Evolutionary conservation across 2,329 filamentous ascomycete genomes (phyloP).

Genomic region (Beauveria asiatica): DNA sequence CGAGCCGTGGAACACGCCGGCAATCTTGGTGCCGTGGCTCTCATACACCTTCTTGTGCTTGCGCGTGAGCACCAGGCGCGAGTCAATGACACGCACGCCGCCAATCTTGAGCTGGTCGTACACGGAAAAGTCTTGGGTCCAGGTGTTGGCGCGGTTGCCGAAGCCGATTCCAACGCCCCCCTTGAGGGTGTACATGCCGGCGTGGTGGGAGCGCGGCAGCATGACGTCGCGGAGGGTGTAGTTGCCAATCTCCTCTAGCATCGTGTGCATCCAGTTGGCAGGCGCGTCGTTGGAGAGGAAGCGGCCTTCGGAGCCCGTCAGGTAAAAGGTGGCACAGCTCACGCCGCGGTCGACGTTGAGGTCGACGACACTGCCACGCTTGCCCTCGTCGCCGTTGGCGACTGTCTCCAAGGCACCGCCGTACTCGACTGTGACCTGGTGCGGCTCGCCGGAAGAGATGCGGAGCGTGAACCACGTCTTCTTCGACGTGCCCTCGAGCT

Average conservation of each 20-base stretch:
- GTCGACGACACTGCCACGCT: not conserved
- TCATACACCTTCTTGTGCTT: conserved; percentile 13
- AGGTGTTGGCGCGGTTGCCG: conserved; percentile 15
- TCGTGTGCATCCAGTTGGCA: conserved; percentile 22
- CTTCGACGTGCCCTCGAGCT: conserved; percentile 19
- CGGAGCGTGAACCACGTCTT: conserved; percentile 21
- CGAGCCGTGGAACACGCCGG: conserved; percentile 17
- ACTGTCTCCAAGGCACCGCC: conserved; percentile 18
- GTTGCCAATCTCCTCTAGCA: conserved; percentile 19
- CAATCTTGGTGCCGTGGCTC: conserved; percentile 15
- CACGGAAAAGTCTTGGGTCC: conserved; percentile 17
- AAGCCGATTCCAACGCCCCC: not conserved
- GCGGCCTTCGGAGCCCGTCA: conserved; percentile 23
- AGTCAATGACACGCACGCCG: conserved; percentile 24
- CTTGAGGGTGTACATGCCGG: conserved; percentile 19
- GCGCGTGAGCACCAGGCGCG: conserved; percentile 15
- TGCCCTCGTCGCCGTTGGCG: conserved; percentile 10
- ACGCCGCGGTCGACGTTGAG: not conserved
- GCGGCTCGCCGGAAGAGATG: conserved; percentile 11
- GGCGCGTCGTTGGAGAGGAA: conserved; percentile 21
- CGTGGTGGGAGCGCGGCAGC: conserved; percentile 25
- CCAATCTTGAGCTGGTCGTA: conserved; percentile 20
- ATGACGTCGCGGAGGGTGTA: conserved; percentile 22
- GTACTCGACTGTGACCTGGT: conserved; percentile 16
- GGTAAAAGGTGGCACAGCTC: conserved; percentile 14